These are phyloP conservation scores for Pulveroboletus sp. DNA, from an alignment of 768 basidiomycete genomes.

Conservation along the genomic window DNA sequence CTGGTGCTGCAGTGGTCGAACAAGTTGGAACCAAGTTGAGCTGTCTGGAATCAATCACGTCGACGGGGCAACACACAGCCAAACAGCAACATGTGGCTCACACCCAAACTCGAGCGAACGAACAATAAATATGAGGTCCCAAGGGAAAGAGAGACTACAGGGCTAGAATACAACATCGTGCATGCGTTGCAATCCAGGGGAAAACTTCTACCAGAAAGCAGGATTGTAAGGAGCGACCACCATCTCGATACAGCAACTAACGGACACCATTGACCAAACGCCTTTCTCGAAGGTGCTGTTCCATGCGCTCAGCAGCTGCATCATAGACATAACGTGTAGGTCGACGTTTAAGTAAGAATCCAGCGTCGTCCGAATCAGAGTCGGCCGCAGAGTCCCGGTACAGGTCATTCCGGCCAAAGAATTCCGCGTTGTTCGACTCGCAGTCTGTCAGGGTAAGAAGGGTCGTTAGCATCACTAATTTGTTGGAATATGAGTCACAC, in stretches of 20 bases:
- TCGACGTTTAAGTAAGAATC: constrained; percentile 35
- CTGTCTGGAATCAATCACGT: neutral
- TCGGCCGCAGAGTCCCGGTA: constrained; percentile 35
- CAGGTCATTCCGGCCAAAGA: constrained; percentile 39
- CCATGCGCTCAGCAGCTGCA: constrained; percentile 78
- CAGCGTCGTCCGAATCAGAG: constrained; percentile 47
- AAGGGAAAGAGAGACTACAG: constrained; percentile 12
- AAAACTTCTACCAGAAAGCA: constrained; percentile 12
- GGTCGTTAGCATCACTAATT: neutral
- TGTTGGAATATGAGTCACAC: neutral
- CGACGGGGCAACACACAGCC: constrained; percentile 16
- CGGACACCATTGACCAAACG: constrained; percentile 44
- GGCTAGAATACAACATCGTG: constrained; percentile 23
- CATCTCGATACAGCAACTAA: constrained; percentile 24
- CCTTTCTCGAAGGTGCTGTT: constrained; percentile 50
- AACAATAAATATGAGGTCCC: constrained; percentile 23
- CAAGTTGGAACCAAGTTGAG: neutral
- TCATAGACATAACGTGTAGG: constrained; percentile 84
- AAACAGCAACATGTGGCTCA: constrained; percentile 21
- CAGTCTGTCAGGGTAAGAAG: constrained; percentile 27
- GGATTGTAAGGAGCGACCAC: neutral
- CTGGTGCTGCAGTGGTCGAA: neutral
- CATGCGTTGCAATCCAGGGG: constrained; percentile 12
- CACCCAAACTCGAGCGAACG: neutral
- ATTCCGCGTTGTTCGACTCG: constrained; percentile 51